A percentile compares a stretch with the other conserved stretches of the same genome.
These are phyloP conservation scores for Quercus robur DNA, from an alignment of 306 rosid genomes.

Conservation along the genomic window DNA sequence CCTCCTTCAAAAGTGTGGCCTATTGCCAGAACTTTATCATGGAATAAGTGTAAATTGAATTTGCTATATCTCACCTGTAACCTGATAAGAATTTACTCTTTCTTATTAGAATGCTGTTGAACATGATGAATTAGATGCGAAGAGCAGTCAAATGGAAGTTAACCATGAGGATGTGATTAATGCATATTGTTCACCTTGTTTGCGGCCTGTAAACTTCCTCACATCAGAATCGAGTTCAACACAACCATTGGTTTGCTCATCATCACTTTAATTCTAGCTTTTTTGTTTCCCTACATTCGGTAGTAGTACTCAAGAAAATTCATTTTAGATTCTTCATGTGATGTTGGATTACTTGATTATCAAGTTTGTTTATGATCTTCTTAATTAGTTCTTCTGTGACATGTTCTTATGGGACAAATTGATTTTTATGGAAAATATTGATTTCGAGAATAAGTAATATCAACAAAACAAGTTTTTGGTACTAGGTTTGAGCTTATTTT, in stretches of 20 bases:
- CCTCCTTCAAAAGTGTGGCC: neutral
- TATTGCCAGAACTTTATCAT: neutral
- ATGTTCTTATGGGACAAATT: neutral
- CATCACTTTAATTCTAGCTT: constrained; percentile 20
- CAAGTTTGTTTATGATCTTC: neutral
- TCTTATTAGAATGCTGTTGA: constrained; percentile 59
- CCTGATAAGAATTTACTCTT: neutral
- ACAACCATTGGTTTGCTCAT: constrained; percentile 27
- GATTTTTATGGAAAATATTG: neutral
- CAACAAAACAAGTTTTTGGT: neutral
- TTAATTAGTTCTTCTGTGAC: neutral
- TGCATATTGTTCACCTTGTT: constrained; percentile 69
- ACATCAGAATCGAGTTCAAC: constrained; percentile 48
- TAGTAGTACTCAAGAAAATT: neutral
- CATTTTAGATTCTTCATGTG: neutral
- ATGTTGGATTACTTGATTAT: neutral
- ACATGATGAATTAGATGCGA: constrained; percentile 68
- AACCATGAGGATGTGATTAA: constrained; percentile 55
- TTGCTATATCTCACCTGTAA: neutral
- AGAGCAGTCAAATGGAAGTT: constrained; percentile 43
- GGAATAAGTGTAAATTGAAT: neutral
- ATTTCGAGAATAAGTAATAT: neutral
- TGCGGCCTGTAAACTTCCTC: constrained; percentile 51
- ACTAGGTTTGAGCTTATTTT: neutral
- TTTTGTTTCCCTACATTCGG: neutral